A percentile compares a stretch with the other conserved stretches of the same genome.
phyloP scores from a whole-genome alignment of 768 basidiomycete species.

The Lactarius tabidus region DNA sequence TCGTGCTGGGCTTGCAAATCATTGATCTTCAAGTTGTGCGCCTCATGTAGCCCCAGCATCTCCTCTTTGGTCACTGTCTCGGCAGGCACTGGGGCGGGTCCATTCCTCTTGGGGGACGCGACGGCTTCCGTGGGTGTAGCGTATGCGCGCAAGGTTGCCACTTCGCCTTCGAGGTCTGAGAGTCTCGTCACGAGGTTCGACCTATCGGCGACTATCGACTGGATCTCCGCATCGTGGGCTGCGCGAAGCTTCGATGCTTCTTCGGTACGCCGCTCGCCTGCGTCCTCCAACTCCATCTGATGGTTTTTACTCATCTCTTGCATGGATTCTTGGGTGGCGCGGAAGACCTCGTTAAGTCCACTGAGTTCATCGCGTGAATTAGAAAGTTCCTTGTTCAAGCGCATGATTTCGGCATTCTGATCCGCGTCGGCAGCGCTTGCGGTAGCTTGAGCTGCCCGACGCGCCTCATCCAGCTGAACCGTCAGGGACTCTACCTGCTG shows the following conservation, averaged over 20 bases:
- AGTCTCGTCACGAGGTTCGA: conserved; percentile 56
- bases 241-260: conserved; percentile 62
- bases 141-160: conserved; percentile 59
- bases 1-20: conserved; percentile 69
- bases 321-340: conserved; percentile 66
- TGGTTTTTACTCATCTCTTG: conserved; percentile 68
- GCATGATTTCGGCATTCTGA: conserved; percentile 52
- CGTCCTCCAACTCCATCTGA: conserved; percentile 68
- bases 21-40: conserved; percentile 76
- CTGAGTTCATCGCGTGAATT: conserved; percentile 65
- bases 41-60: conserved; percentile 71
- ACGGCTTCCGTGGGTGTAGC: conserved; percentile 41
- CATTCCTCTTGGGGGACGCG: conserved; percentile 55
- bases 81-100: conserved; percentile 39
- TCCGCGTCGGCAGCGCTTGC: conserved; percentile 37
- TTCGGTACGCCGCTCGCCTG: conserved; percentile 62
- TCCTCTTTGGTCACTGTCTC: conserved; percentile 68
- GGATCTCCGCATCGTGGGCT: conserved; percentile 58
- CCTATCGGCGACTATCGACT: conserved; percentile 53
- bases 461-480: conserved; percentile 62
- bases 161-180: conserved; percentile 75
- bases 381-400: conserved; percentile 54
- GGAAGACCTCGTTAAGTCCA: conserved; percentile 61
- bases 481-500: conserved; percentile 54
- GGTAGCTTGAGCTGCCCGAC: conserved; percentile 40